Conservation (phyloP, 495 filamentous ascomycete species). For the Neurospora hispaniola region DNA sequence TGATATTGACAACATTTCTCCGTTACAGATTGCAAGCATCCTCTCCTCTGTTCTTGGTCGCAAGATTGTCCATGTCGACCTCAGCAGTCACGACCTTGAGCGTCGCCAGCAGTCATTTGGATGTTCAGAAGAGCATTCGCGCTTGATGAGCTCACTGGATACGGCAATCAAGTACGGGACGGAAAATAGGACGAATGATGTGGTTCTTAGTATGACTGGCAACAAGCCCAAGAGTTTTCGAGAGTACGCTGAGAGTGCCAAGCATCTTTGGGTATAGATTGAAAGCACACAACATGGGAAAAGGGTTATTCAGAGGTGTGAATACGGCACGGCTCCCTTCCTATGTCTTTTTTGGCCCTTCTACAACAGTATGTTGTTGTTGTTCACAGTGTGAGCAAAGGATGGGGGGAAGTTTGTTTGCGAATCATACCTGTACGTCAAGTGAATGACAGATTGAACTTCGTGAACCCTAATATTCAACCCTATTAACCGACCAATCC, state of each 20-base stretch:
- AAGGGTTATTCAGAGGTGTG: background rate
- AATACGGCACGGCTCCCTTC: background rate
- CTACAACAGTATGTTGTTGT: background rate
- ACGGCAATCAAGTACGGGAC: slow-evolving; percentile 22
- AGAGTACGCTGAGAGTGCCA: slow-evolving; percentile 25
- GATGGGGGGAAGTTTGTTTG: background rate
- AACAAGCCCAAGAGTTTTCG: slow-evolving; percentile 21
- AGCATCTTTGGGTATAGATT: slow-evolving; percentile 18
- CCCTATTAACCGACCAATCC: background rate
- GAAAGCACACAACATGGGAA: no score
- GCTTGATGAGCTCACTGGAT: slow-evolving; percentile 27
- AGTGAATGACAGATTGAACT: background rate
- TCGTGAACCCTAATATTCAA: background rate
- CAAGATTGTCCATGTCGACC: slow-evolving; percentile 33
- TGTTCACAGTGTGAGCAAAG: background rate
- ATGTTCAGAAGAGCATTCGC: slow-evolving; percentile 24
- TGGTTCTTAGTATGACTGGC: slow-evolving; percentile 27
- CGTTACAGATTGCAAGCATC: slow-evolving; percentile 29
- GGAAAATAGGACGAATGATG: slow-evolving; percentile 32
- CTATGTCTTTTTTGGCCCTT: background rate
- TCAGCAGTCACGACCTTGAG: slow-evolving; percentile 23
- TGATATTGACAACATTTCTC: background rate
- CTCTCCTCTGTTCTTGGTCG: slow-evolving; percentile 28
- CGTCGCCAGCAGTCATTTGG: slow-evolving; percentile 15
- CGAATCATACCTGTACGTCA: background rate